These are phyloP conservation scores for Phytomonas francai DNA, from an alignment of 208 protist genomes.

Conservation along the genomic window DNA sequence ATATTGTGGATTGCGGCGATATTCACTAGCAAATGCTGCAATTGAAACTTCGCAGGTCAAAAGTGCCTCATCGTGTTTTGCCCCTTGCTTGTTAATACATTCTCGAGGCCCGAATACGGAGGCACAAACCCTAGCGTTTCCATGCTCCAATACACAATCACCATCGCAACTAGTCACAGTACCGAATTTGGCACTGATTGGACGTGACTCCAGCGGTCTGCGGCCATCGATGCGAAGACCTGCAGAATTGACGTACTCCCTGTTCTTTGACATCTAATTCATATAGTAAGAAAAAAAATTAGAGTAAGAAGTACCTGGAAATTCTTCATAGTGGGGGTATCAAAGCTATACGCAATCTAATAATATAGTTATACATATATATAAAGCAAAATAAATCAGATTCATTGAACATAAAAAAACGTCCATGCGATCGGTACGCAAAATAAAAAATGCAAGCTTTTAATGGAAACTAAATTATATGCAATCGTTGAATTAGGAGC, in stretches of 20 bases:
- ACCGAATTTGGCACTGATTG: constrained; percentile 55
- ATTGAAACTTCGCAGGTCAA: constrained; percentile 78
- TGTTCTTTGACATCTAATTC: constrained; percentile 40
- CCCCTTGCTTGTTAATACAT: constrained; percentile 40
- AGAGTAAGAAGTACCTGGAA: neutral
- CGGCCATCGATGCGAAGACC: constrained; percentile 77
- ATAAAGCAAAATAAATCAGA: neutral
- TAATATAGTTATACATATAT: constrained; percentile 11
- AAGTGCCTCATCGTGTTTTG: constrained; percentile 49
- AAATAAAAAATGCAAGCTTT: neutral
- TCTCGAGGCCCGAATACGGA: constrained; percentile 67
- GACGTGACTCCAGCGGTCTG: constrained; percentile 54
- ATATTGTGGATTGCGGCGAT: constrained; percentile 51
- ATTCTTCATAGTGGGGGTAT: constrained; percentile 1
- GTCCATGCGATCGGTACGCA: neutral
- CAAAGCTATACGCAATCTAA: neutral
- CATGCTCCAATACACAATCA: constrained; percentile 53
- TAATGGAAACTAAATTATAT: neutral
- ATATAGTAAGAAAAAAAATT: neutral
- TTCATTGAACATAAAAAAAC: neutral
- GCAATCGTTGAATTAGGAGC: neutral
- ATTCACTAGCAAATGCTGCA: constrained; percentile 68
- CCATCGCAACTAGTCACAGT: constrained; percentile 58
- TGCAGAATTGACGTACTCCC: constrained; percentile 79
- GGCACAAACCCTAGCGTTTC: constrained; percentile 58